Evolutionary conservation across 257 asterid genomes (phyloP).

Genomic region (Cinchona pubescens): DNA sequence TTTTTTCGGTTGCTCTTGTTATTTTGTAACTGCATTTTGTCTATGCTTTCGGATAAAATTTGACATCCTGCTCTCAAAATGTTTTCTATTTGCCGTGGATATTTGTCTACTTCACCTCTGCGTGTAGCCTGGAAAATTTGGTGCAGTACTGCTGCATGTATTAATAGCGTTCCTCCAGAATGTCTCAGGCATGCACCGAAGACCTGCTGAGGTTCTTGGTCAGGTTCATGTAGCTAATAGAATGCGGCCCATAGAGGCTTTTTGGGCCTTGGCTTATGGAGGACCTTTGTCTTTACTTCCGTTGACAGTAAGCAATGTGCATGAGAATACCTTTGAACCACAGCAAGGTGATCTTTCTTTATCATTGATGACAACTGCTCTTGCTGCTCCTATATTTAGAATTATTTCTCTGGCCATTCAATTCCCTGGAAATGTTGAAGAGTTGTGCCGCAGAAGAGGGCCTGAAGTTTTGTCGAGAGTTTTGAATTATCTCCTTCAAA

Average conservation of each 20-base stretch:
- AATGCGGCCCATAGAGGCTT: conserved; percentile 87
- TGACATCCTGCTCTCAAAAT: not conserved
- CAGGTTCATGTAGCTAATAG: conserved; percentile 96
- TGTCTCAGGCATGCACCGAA: conserved; percentile 72
- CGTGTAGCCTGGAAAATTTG: conserved; percentile 5
- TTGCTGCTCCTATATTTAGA: conserved; percentile 93
- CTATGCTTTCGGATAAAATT: not conserved
- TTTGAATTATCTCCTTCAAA: conserved; percentile 81
- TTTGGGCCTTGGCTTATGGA: conserved; percentile 97
- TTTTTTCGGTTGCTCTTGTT: not conserved
- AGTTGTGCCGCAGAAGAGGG: conserved; percentile 81
- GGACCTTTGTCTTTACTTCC: conserved; percentile 97
- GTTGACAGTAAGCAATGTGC: conserved; percentile 72
- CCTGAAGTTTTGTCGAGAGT: conserved; percentile 93
- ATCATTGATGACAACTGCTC: conserved; percentile 66
- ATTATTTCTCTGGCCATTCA: conserved; percentile 82
- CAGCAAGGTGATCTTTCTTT: conserved; percentile 61
- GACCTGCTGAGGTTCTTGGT: conserved; percentile 99
- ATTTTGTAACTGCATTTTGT: not conserved
- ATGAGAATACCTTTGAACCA: conserved; percentile 86
- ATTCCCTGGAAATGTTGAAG: conserved; percentile 92
- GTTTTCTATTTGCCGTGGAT: not conserved
- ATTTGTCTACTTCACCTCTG: not conserved
- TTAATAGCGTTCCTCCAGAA: conserved; percentile 21
- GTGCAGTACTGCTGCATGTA: not conserved